Base-by-base conservation (phyloP, 139 green algal species). In the Volvox reticuliferus region DNA sequence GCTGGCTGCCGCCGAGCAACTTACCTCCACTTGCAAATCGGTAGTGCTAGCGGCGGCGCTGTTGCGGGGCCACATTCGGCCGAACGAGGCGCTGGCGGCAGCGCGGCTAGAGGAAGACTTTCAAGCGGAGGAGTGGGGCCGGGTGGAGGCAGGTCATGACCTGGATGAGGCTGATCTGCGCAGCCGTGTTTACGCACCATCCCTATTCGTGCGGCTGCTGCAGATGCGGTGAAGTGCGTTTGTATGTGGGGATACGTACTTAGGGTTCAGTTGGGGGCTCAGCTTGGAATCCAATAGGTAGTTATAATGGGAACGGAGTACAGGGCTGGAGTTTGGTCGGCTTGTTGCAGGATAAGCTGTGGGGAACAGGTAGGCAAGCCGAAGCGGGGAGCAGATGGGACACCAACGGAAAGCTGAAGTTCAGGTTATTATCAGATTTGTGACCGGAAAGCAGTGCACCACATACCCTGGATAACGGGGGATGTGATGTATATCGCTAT, bases 81-180 rank as follows among this genome's bases (percentile, higher is more conserved):
- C 36, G 19, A 50, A 92, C 14, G 92, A 96, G 75, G 97, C 93
- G 20, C 88, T 99, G 26, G 9, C 61, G 12, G 94, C 93, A 0
- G 91, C 97, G 0, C 93, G 97, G 17, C 35, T 98, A 30, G 97
- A 99, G 92, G 97, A 99, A 94, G 93, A 96, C 1, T 92, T 93
- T 13, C 97, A 99, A 88, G 95, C 97, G 20, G 95, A 97, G 77
- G 93, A 97, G 77, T 99, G 97, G 97, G 98, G 98, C 2, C 87
- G 87, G 50, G 98, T 99, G 36, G 98, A 99, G 91, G 98, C 98
- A 20, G 98, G 98, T 0, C 98, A 99, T 88, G 98, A 99, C 93
- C 94, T 99, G 18, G 98, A 99, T 89, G 94, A 95, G 67, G 95
- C 96, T 21, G 97, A 99, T 79, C 83, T 97, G 6, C 69, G 85